Conservation (phyloP, 192 early-diverging fungal genomes). For the Coemansia umbellata region DNA sequence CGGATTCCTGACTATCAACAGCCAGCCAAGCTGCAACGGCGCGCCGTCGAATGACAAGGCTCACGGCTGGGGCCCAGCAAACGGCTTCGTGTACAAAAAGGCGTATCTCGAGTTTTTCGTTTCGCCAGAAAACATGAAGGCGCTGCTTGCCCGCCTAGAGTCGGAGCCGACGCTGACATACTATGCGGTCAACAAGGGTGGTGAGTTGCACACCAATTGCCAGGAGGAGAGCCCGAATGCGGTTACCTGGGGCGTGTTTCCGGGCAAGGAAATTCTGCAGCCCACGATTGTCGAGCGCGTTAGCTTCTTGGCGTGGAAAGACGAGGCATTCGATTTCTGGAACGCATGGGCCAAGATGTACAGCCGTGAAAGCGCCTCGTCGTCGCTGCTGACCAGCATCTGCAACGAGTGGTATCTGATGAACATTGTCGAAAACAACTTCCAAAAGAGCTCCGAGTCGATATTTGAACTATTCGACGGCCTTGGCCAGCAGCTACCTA, state of each 20-base stretch:
- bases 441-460: constrained; percentile 39
- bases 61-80: constrained; percentile 93
- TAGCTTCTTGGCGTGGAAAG: constrained; percentile 95
- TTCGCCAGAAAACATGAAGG: constrained; percentile 62
- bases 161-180: constrained; percentile 70
- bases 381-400: constrained; percentile 61
- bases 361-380: constrained; percentile 51
- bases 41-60: constrained; percentile 68
- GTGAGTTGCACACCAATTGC: constrained; percentile 89
- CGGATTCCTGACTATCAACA: constrained; percentile 96
- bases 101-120: constrained; percentile 97
- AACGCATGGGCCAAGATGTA: constrained; percentile 79
- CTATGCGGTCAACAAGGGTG: constrained; percentile 84
- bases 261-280: constrained; percentile 93
- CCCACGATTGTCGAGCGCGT: constrained; percentile 89
- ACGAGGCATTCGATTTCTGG: constrained; percentile 95
- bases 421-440: constrained; percentile 96
- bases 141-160: constrained; percentile 57
- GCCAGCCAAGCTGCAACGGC: constrained; percentile 92
- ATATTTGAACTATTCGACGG: constrained; percentile 46
- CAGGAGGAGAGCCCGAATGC: constrained; percentile 85
- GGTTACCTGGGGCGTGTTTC: constrained; percentile 98
- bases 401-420: constrained; percentile 80
- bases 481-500: constrained; percentile 13
- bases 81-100: constrained; percentile 96